A percentile compares a stretch with the other conserved stretches of the same genome.
phyloP scores from a whole-genome alignment of 306 rosid genomes.

The Ormosia semicastrata region DNA sequence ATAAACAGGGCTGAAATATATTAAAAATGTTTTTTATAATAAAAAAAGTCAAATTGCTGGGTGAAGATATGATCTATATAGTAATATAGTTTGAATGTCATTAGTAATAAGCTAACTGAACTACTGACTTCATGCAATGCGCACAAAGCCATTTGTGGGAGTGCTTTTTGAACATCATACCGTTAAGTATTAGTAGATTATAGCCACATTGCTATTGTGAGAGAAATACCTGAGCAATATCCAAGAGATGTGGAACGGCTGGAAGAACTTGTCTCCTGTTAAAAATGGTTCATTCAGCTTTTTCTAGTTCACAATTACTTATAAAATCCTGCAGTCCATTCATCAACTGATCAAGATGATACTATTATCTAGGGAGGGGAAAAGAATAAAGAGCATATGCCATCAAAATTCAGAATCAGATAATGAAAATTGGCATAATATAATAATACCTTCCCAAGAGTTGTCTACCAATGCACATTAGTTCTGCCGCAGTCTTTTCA shows the following conservation, averaged over 20 bases:
- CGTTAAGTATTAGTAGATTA: neutral
- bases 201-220: neutral
- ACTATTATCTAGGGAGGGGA: neutral
- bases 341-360: neutral
- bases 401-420: neutral
- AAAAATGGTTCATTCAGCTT: neutral
- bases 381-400: neutral
- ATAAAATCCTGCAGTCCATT: too few species aligned
- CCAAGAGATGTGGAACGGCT: constrained; percentile 72
- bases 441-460: constrained; percentile 68
- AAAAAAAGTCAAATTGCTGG: too few species aligned
- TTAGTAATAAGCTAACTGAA: neutral
- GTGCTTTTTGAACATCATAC: neutral
- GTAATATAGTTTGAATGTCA: neutral
- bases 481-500: constrained; percentile 62
- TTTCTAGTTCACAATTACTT: neutral
- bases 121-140: neutral
- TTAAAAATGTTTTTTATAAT: neutral
- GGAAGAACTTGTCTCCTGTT: constrained; percentile 95
- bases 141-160: neutral
- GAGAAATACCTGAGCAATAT: constrained; percentile 70
- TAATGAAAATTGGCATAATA: constrained; percentile 19
- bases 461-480: constrained; percentile 68
- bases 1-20: neutral
- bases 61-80: too few species aligned